Evolutionary conservation across 495 filamentous ascomycete genomes (phyloP).

Genomic region (Penicillium nucicola): DNA sequence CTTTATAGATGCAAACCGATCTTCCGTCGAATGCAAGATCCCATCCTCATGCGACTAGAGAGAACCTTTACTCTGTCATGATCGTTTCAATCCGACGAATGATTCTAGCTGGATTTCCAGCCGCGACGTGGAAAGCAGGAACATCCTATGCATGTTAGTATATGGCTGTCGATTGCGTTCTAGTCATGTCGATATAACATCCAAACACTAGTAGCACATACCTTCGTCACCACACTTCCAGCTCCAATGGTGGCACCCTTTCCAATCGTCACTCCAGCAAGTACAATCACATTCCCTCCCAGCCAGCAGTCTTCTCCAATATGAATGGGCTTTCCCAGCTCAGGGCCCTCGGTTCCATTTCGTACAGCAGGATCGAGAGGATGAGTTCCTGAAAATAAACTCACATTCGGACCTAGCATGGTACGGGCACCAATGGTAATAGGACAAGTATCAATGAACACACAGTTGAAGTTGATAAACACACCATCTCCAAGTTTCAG

Average conservation of each 20-base stretch:
- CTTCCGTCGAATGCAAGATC: background rate
- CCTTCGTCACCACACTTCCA: constrained; percentile 89
- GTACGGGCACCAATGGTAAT: constrained; percentile 79
- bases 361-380: constrained; percentile 70
- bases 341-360: constrained; percentile 72
- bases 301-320: constrained; percentile 92
- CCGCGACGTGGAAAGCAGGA: constrained; percentile 59
- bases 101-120: constrained; percentile 65
- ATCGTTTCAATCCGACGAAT: constrained; percentile 52
- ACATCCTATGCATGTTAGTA: constrained; percentile 47
- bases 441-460: constrained; percentile 72
- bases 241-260: constrained; percentile 74
- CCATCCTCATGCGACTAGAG: background rate
- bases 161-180: background rate
- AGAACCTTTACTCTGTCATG: constrained; percentile 22
- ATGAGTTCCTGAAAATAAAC: constrained; percentile 69
- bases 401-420: constrained; percentile 73
- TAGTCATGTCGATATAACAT: background rate
- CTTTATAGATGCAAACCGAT: background rate
- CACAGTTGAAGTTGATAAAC: constrained; percentile 75
- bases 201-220: constrained; percentile 44
- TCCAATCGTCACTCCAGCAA: constrained; percentile 79
- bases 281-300: constrained; percentile 70
- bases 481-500: constrained; percentile 62
- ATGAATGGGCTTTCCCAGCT: constrained; percentile 68